Evolutionary conservation across 148 eudicot genomes (phyloP), one percentile per base, ranked within the genome.

Genomic region (Rhododendron ferrugineum): DNA sequence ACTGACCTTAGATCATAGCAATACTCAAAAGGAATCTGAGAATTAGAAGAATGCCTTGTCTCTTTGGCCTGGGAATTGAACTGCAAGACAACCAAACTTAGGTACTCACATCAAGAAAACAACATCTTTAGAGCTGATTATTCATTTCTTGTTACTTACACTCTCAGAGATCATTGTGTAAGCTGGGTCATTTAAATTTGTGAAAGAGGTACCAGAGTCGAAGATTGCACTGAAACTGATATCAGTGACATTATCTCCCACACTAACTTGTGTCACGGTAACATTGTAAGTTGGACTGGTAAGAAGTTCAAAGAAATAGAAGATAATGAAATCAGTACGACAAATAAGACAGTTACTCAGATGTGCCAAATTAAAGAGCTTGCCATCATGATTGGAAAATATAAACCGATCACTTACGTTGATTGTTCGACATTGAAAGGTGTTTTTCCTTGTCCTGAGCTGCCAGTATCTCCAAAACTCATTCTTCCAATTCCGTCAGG

Each of bases 401-500:
- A 52, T 11, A 60, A 40, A 64, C 68, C 42, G 46, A 85, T 47
- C 60, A 77, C 94, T 84, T 90, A 97, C 99, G 89, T 86, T 60
- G 66, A 37, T 84, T 36, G 87, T 34, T 87, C 70, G 36, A 88
- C 80, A 86, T 87, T 89, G 81, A 97, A 78, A 30, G 95, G 98
- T 30, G 99, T 95, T 90, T 92, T 89, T 79, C 89, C 87, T 87
- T 93, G 95, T 83, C 82, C 91, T 20, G 91, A 89, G 87, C 89
- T 92, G 58, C 96, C 98, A 85, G 90, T 92, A 89, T 97, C 99
- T 79, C 99, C 99, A 81, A 97, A 97, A 68, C 87, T 92, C 22
- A 97, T 97, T 88, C 94, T 93, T 36, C 99, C 98, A 11, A 86
- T 0, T 50, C 94, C 98, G 83, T 93, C 91, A 18, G 46, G 49